Conservation (phyloP, 108 stramenopile species). For the Skeletonema marinoi region DNA sequence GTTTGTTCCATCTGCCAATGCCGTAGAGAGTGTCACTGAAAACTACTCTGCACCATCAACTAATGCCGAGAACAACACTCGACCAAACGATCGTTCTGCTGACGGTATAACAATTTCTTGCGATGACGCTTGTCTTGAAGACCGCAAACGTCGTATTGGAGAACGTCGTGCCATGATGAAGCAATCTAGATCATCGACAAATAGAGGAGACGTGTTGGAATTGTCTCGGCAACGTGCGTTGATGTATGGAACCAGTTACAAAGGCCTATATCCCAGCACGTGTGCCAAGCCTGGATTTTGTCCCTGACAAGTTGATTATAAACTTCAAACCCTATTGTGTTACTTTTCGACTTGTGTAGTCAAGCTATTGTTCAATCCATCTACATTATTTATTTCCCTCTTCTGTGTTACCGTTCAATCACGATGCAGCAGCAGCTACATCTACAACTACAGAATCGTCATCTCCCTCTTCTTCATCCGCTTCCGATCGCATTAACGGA, state of each 20-base stretch:
- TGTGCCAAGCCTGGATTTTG: slow-evolving; percentile 31
- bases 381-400: background rate
- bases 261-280: slow-evolving; percentile 25
- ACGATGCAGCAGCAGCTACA: background rate
- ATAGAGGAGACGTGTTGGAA: slow-evolving; percentile 49
- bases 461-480: slow-evolving; percentile 35
- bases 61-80: background rate
- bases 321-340: background rate
- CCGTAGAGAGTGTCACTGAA: slow-evolving; percentile 1
- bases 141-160: slow-evolving; percentile 25
- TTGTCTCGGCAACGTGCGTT: slow-evolving; percentile 47
- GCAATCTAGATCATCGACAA: slow-evolving; percentile 52
- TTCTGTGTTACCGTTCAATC: background rate
- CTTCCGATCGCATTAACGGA: slow-evolving; percentile 47
- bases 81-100: background rate
- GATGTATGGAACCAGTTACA: slow-evolving; percentile 42
- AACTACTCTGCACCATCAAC: background rate
- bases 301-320: background rate
- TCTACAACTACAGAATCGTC: background rate
- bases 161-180: slow-evolving; percentile 54
- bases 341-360: background rate
- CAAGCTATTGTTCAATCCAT: background rate
- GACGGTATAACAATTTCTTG: background rate
- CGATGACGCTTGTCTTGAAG: slow-evolving; percentile 32
- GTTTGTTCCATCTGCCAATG: slow-evolving; percentile 18